A percentile compares a stretch with the other conserved stretches of the same genome.
phyloP scores from a whole-genome alignment of 2,329 filamentous ascomycete genomes.

The Coniochaeta ligniaria region DNA sequence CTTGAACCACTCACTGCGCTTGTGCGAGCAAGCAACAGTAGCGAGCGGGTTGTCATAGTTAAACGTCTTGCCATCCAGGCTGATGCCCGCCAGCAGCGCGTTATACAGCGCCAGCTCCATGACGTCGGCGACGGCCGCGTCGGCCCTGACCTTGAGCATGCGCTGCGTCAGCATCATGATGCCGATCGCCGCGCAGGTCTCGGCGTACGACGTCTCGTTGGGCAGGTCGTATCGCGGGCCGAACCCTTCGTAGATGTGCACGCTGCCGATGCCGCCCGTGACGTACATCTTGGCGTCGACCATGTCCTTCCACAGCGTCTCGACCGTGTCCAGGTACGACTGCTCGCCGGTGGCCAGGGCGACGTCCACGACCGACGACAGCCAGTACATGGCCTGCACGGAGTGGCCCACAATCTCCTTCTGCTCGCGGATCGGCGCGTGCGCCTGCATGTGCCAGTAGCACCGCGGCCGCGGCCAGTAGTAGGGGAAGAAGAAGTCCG shows the following conservation, averaged over 20 bases:
- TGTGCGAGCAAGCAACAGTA: slow-evolving; percentile 37
- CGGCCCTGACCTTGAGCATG: slow-evolving; percentile 43
- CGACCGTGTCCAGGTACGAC: slow-evolving; percentile 26
- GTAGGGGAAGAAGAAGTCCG: slow-evolving; percentile 31
- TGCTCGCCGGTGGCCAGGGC: slow-evolving; percentile 12
- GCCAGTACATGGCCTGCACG: slow-evolving; percentile 53
- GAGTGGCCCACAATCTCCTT: slow-evolving; percentile 48
- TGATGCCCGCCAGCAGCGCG: slow-evolving; percentile 51
- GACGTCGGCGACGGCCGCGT: slow-evolving; percentile 46
- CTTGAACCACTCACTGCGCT: slow-evolving; percentile 50
- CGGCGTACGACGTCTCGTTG: slow-evolving; percentile 50
- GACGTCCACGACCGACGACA: slow-evolving; percentile 50
- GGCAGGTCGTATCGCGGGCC: slow-evolving; percentile 51
- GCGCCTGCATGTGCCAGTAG: slow-evolving; percentile 48
- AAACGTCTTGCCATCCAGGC: slow-evolving; percentile 46
- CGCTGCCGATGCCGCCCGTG: slow-evolving; percentile 52
- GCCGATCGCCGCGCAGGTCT: slow-evolving; percentile 53
- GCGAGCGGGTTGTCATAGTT: slow-evolving; percentile 56
- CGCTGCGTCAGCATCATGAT: slow-evolving; percentile 54
- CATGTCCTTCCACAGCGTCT: slow-evolving; percentile 52
- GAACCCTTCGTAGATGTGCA: slow-evolving; percentile 53
- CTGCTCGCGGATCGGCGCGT: slow-evolving; percentile 46
- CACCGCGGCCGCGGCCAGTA: slow-evolving; percentile 32
- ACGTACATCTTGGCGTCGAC: slow-evolving; percentile 54
- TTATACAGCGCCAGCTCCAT: slow-evolving; percentile 57